Evolutionary conservation across 2,329 filamentous ascomycete species (phyloP).

Genomic region (Curvularia verruculosa): DNA sequence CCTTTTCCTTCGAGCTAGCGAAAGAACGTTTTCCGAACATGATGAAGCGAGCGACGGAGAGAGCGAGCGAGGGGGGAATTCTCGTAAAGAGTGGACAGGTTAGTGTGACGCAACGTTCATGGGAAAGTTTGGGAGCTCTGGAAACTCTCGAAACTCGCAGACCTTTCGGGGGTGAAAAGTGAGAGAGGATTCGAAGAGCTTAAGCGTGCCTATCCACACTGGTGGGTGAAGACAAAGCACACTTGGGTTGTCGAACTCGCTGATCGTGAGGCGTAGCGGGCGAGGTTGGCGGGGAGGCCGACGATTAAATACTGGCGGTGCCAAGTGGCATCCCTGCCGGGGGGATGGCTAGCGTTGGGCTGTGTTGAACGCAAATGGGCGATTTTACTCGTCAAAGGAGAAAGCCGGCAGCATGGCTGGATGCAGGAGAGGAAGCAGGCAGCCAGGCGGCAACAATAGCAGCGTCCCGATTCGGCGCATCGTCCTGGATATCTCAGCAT

Average conservation of each 20-base stretch:
- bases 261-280: slow-evolving; percentile 49
- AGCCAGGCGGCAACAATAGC: slow-evolving; percentile 27
- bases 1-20: slow-evolving; percentile 74
- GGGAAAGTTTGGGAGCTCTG: slow-evolving; percentile 57
- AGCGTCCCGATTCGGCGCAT: slow-evolving; percentile 25
- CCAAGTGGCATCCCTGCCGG: slow-evolving; percentile 40
- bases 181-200: slow-evolving; percentile 45
- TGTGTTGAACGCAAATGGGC: slow-evolving; percentile 29
- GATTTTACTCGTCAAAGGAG: slow-evolving; percentile 39
- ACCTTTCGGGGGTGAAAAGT: slow-evolving; percentile 44
- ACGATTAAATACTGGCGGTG: slow-evolving; percentile 39
- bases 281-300: slow-evolving; percentile 36
- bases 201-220: slow-evolving; percentile 44
- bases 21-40: slow-evolving; percentile 93
- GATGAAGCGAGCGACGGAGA: slow-evolving; percentile 55
- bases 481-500: slow-evolving; percentile 24
- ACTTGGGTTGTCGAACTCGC: slow-evolving; percentile 50
- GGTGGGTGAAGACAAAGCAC: slow-evolving; percentile 44
- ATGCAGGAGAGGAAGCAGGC: slow-evolving; percentile 23
- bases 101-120: slow-evolving; percentile 61
- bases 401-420: slow-evolving; percentile 22
- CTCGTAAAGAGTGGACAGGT: slow-evolving; percentile 55
- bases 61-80: slow-evolving; percentile 46
- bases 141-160: slow-evolving; percentile 55
- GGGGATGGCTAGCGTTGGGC: slow-evolving; percentile 36